Evolutionary conservation across 176 grass and related monocot species (phyloP).

Genomic region (Chrysopogon serrulatus): DNA sequence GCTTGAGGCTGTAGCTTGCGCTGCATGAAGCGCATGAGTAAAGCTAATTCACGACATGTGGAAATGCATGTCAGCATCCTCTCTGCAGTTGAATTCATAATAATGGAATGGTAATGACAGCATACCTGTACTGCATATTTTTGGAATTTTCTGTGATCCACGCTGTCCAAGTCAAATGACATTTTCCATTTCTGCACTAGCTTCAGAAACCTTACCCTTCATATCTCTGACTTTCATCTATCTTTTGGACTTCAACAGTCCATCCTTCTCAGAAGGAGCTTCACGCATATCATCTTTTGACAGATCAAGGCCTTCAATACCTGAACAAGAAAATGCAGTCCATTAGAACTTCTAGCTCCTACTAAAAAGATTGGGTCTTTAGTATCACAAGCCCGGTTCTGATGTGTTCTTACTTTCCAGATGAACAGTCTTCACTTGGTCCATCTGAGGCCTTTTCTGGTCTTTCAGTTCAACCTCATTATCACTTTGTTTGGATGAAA

Average conservation of each 20-base stretch:
- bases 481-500: conserved; percentile 27
- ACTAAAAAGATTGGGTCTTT: neutral
- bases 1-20: conserved; percentile 63
- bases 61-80: neutral
- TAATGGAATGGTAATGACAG: neutral
- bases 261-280: conserved; percentile 72
- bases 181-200: conserved; percentile 85
- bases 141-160: conserved; percentile 72
- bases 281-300: conserved; percentile 62
- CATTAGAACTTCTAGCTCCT: conserved; percentile 15
- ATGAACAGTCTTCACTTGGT: conserved; percentile 11
- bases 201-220: conserved; percentile 67
- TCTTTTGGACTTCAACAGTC: conserved; percentile 61
- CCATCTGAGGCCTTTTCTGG: neutral
- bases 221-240: conserved; percentile 63
- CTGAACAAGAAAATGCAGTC: conserved; percentile 47
- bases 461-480: conserved; percentile 30
- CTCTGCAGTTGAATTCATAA: neutral
- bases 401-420: conserved; percentile 18
- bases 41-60: neutral
- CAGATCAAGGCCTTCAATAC: conserved; percentile 32
- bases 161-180: conserved; percentile 52
- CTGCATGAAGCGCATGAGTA: conserved; percentile 27
- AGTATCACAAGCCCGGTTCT: conserved; percentile 19
- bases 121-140: conserved; percentile 70